These are phyloP conservation scores for Naganishia vaughanmartiniae DNA, from an alignment of 768 basidiomycete genomes.

Conservation along the genomic window DNA sequence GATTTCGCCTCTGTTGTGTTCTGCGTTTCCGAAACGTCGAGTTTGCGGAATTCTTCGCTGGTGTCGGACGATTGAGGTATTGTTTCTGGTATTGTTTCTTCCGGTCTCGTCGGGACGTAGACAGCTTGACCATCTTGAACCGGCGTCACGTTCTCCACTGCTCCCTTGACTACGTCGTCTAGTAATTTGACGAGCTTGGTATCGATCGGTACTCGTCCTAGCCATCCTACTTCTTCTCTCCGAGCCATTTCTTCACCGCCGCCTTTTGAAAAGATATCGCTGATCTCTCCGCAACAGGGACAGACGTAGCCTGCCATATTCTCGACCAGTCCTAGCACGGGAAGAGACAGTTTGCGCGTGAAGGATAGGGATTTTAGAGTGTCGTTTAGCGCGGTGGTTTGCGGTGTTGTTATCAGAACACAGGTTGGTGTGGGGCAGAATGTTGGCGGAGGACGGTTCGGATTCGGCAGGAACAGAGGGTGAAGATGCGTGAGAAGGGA, in stretches of 20 bases:
- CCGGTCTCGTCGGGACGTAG: slow-evolving; percentile 7
- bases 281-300: slow-evolving; percentile 92
- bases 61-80: background rate
- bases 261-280: slow-evolving; percentile 89
- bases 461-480: slow-evolving; percentile 61
- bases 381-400: slow-evolving; percentile 92
- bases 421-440: slow-evolving; percentile 65
- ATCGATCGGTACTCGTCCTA: slow-evolving; percentile 90
- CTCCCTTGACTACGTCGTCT: slow-evolving; percentile 62
- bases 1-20: slow-evolving; percentile 34
- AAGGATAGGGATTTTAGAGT: slow-evolving; percentile 96
- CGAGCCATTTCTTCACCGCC: slow-evolving; percentile 86
- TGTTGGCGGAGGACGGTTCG: slow-evolving; percentile 29
- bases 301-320: slow-evolving; percentile 99
- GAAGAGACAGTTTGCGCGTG: slow-evolving; percentile 78
- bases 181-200: slow-evolving; percentile 81
- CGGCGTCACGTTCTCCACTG: slow-evolving; percentile 36
- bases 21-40: slow-evolving; percentile 23
- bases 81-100: background rate
- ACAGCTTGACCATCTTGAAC: background rate
- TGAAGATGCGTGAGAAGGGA: slow-evolving; percentile 91
- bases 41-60: slow-evolving; percentile 17
- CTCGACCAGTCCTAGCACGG: slow-evolving; percentile 86
- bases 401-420: slow-evolving; percentile 93
- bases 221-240: slow-evolving; percentile 68